phyloP scores from a whole-genome alignment of 2,329 filamentous ascomycete species.

The Knufia petricola region DNA sequence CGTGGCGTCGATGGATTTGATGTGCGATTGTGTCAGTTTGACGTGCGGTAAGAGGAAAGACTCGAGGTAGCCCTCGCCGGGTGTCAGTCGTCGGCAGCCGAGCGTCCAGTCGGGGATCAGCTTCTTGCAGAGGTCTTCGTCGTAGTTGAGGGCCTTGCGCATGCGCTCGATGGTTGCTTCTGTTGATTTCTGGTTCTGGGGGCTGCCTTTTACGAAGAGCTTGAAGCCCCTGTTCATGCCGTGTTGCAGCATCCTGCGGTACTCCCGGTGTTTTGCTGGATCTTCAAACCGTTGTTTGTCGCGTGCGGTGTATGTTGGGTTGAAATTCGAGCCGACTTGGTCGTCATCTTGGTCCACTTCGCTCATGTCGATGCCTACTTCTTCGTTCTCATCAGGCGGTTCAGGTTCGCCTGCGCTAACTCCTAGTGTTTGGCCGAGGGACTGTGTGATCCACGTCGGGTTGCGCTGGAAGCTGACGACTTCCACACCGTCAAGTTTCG shows the following conservation, averaged over 20 bases:
- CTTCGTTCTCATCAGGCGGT: slow-evolving; percentile 10
- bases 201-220: slow-evolving; percentile 15
- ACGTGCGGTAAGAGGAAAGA: slow-evolving; percentile 25
- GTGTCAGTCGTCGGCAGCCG: slow-evolving; percentile 16
- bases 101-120: slow-evolving; percentile 24
- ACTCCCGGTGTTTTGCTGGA: slow-evolving; percentile 27
- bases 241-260: slow-evolving; percentile 28
- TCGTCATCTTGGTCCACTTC: slow-evolving; percentile 10
- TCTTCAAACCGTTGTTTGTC: slow-evolving; percentile 26
- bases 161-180: slow-evolving; percentile 14
- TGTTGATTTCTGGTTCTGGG: slow-evolving; percentile 15
- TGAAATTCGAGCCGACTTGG: slow-evolving; percentile 19
- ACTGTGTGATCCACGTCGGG: slow-evolving; percentile 27
- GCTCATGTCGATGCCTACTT: slow-evolving; percentile 15
- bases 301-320: slow-evolving; percentile 22
- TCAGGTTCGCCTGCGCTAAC: slow-evolving; percentile 18
- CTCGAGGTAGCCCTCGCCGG: slow-evolving; percentile 24
- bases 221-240: slow-evolving; percentile 18
- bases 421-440: slow-evolving; percentile 22
- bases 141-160: slow-evolving; percentile 16
- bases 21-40: slow-evolving; percentile 32
- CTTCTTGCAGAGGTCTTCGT: slow-evolving; percentile 22
- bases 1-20: slow-evolving; percentile 31
- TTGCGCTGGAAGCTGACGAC: slow-evolving; percentile 28
- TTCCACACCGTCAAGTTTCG: slow-evolving; percentile 15